phyloP scores from a whole-genome alignment of 306 rosid genomes.

The Trifolium subterraneum region DNA sequence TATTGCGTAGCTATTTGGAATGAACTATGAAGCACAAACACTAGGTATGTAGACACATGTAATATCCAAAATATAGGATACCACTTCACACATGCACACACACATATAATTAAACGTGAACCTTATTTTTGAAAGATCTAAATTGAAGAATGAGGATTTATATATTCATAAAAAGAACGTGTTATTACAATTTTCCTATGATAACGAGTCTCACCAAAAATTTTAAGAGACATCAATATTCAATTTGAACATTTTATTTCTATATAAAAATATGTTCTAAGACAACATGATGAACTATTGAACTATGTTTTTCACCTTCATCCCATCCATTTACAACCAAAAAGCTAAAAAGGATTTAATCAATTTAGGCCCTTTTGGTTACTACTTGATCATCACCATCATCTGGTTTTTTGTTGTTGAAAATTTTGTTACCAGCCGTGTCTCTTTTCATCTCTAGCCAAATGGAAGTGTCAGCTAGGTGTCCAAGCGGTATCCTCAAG shows the following conservation, averaged over 20 bases:
- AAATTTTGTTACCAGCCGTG: neutral
- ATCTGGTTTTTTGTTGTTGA: neutral
- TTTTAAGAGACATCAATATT: neutral
- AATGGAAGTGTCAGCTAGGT: neutral
- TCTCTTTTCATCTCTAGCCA: slow-evolving; percentile 1
- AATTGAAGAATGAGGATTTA: neutral
- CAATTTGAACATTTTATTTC: slow-evolving; percentile 3
- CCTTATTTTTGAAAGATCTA: neutral
- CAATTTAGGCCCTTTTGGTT: neutral
- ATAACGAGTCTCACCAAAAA: neutral
- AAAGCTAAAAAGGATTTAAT: neutral
- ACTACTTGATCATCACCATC: neutral
- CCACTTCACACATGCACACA: neutral
- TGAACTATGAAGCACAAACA: neutral
- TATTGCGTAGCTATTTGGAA: slow-evolving; percentile 24
- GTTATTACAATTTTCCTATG: neutral
- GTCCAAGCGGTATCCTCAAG: neutral
- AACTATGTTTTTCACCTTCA: neutral
- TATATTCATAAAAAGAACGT: neutral
- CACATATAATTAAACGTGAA: neutral
- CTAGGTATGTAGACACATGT: neutral
- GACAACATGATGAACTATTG: neutral
- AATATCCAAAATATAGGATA: neutral
- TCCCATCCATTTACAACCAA: neutral
- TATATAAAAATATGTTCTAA: neutral